Conservation (phyloP, 176 grass and related monocot species). For the Puccinellia tenuiflora region DNA sequence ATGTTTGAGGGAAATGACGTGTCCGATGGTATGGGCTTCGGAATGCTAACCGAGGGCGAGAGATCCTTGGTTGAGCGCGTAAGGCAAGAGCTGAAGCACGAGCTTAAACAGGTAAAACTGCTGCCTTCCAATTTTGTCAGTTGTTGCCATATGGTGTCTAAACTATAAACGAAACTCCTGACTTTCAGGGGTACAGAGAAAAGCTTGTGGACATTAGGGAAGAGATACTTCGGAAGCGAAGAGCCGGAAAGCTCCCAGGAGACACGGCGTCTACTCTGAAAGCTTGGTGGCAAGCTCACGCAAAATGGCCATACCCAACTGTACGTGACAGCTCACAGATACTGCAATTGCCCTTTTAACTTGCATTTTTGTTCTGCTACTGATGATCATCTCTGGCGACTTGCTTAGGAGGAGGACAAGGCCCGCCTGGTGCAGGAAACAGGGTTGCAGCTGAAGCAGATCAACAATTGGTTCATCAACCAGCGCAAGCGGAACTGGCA, state of each 20-base stretch:
- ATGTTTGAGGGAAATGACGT: slow-evolving; percentile 71
- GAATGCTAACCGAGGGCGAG: slow-evolving; percentile 89
- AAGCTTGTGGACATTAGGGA: slow-evolving; percentile 95
- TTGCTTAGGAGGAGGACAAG: slow-evolving; percentile 87
- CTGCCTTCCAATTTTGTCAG: neutral
- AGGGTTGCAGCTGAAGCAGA: slow-evolving; percentile 93
- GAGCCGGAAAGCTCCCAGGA: slow-evolving; percentile 93
- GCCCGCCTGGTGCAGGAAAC: slow-evolving; percentile 87
- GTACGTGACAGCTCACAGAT: slow-evolving; percentile 27
- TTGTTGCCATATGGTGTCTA: neutral
- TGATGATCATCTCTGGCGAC: neutral
- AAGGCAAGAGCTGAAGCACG: slow-evolving; percentile 79
- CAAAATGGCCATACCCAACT: slow-evolving; percentile 96
- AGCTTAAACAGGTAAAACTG: slow-evolving; percentile 74
- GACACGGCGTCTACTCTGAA: slow-evolving; percentile 87
- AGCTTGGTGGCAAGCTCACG: slow-evolving; percentile 95
- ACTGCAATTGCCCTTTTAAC: neutral
- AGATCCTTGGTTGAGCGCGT: slow-evolving; percentile 95
- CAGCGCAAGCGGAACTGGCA: slow-evolving; percentile 98
- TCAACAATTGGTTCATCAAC: slow-evolving; percentile 99
- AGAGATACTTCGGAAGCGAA: slow-evolving; percentile 92
- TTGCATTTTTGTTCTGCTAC: neutral
- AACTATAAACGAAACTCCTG: neutral
- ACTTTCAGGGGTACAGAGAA: slow-evolving; percentile 80
- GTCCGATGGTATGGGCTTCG: slow-evolving; percentile 84